Percentiles rank a stretch among this genome's conserved stretches.
These are phyloP conservation scores for Fusarium sp. DNA, from an alignment of 2,329 filamentous ascomycete genomes.

Conservation along the genomic window DNA sequence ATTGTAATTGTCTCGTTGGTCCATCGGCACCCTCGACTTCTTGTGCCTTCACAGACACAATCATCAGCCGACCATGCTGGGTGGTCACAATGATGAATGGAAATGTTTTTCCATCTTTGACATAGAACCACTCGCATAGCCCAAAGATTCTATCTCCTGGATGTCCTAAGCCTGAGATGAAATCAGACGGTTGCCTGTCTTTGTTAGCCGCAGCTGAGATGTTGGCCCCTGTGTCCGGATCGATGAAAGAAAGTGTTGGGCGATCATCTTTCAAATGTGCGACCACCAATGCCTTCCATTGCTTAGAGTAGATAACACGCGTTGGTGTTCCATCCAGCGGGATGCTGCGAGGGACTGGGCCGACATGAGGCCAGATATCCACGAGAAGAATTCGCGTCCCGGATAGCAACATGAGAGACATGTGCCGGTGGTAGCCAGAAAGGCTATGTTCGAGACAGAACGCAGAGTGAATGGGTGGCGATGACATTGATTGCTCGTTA, in stretches of 20 bases:
- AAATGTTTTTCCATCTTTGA: constrained; percentile 67
- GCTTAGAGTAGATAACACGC: constrained; percentile 65
- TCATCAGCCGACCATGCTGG: constrained; percentile 63
- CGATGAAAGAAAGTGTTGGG: constrained; percentile 66
- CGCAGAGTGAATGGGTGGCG: constrained; percentile 62
- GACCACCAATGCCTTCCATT: constrained; percentile 65
- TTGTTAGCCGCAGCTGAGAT: constrained; percentile 61
- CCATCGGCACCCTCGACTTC: constrained; percentile 30
- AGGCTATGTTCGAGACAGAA: constrained; percentile 56
- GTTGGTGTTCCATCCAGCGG: constrained; percentile 60
- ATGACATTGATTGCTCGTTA: constrained; percentile 56
- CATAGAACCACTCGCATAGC: constrained; percentile 72
- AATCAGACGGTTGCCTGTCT: constrained; percentile 55
- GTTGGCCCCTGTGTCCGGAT: constrained; percentile 64
- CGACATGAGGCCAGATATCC: constrained; percentile 59
- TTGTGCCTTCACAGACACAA: constrained; percentile 61
- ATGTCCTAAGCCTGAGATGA: constrained; percentile 67
- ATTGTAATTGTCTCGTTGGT: constrained; percentile 53
- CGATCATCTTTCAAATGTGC: constrained; percentile 57
- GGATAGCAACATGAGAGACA: constrained; percentile 62
- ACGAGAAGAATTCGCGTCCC: constrained; percentile 64
- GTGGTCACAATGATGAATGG: constrained; percentile 72
- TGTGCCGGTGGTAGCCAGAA: constrained; percentile 52
- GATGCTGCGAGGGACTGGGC: constrained; percentile 62
- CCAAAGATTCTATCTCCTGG: constrained; percentile 68